Conservation (phyloP, 2,329 filamentous ascomycete genomes). For the Pyrenophora teres region DNA sequence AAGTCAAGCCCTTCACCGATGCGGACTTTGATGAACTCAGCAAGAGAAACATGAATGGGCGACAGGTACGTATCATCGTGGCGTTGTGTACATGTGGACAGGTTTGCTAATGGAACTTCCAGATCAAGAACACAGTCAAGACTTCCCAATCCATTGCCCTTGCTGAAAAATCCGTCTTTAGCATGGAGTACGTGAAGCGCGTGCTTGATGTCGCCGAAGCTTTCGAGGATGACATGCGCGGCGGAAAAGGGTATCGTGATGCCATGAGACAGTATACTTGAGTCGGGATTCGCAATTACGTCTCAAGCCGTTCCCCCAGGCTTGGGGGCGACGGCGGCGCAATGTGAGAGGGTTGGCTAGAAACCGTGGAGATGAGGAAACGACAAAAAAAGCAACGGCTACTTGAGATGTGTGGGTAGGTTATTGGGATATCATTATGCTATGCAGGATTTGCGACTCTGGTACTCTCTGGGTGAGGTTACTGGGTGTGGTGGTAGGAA, state of each 20-base stretch:
- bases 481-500: too few relatives aligned
- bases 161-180: slow-evolving; percentile 71
- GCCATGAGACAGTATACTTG: slow-evolving; percentile 81
- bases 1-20: slow-evolving; percentile 61
- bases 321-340: too few relatives aligned
- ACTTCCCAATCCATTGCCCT: slow-evolving; percentile 83
- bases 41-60: slow-evolving; percentile 70
- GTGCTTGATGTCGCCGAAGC: slow-evolving; percentile 83
- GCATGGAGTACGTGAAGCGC: slow-evolving; percentile 78
- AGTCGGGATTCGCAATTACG: too few relatives aligned
- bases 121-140: slow-evolving; percentile 88
- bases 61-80: slow-evolving; percentile 58
- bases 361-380: too few relatives aligned
- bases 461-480: too few relatives aligned
- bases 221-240: slow-evolving; percentile 83
- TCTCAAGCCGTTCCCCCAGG: too few relatives aligned
- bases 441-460: too few relatives aligned
- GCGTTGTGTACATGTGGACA: too few relatives aligned
- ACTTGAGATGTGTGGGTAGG: too few relatives aligned
- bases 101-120: slow-evolving; percentile 27
- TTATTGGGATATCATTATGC: too few relatives aligned
- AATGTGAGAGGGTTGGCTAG: too few relatives aligned
- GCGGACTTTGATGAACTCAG: slow-evolving; percentile 70
- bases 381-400: too few relatives aligned
- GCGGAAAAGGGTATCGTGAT: slow-evolving; percentile 78